Conservation (phyloP, 2,329 filamentous ascomycete species). For the Nigrospora osmanthi region DNA sequence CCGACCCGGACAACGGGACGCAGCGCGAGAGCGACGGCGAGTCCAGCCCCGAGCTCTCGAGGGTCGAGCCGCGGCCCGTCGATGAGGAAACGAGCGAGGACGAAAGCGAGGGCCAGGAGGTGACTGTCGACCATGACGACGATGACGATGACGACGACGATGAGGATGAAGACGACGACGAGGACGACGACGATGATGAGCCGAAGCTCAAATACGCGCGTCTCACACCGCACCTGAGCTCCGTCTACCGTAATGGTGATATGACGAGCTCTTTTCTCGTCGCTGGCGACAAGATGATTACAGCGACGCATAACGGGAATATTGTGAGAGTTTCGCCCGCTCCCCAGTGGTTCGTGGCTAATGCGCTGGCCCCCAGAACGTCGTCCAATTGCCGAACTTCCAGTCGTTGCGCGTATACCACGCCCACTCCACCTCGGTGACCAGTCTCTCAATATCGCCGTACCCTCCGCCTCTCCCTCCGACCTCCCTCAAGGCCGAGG, state of each 20-base stretch:
- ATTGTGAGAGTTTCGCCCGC: constrained; percentile 56
- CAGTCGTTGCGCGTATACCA: constrained; percentile 79
- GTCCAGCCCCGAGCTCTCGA: constrained; percentile 7
- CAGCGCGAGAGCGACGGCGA: constrained; percentile 5
- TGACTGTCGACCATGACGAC: constrained; percentile 33
- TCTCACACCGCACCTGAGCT: constrained; percentile 69
- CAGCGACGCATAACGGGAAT: constrained; percentile 94
- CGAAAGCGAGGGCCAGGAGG: constrained; percentile 2
- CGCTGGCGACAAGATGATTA: constrained; percentile 93
- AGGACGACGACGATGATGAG: constrained; percentile 86
- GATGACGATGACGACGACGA: constrained; percentile 40
- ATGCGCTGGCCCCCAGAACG: constrained; percentile 50
- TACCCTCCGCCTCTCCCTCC: constrained; percentile 59
- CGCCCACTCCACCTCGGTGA: constrained; percentile 87
- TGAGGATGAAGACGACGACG: constrained; percentile 59
- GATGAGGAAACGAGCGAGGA: constrained; percentile 8
- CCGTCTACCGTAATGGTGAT: constrained; percentile 90
- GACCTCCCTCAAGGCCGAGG: constrained; percentile 33
- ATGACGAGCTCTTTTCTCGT: constrained; percentile 87
- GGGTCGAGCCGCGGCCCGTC: constrained; percentile 4
- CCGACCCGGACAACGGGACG: constrained; percentile 20
- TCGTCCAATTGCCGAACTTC: constrained; percentile 75
- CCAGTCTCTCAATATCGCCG: constrained; percentile 83
- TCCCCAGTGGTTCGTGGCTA: background rate
- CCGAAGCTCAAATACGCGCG: constrained; percentile 89